Base-by-base conservation (phyloP, 164 flowering plant genomes). In the Chimonanthus salicifolius region DNA sequence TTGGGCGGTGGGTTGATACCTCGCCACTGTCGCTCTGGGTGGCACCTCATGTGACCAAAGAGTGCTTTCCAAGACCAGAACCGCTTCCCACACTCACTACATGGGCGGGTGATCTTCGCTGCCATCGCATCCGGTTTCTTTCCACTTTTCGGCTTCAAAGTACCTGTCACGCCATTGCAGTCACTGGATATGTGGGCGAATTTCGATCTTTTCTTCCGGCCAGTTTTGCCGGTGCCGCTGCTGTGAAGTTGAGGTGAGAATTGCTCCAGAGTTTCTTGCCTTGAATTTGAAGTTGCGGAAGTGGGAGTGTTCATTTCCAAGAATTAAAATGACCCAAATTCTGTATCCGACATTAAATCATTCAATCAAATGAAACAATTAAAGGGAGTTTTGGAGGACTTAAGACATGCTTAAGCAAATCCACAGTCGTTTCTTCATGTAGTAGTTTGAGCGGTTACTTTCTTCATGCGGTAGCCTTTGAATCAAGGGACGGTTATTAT, bases 1-100 rank as follows among this genome's bases (percentile, higher is more conserved):
- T 82, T 82, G 0, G 91, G 82, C 5, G 98, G 98, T 0, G 94
- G 97, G 78, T 88, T 90, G 18, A 94, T 92, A 16, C 98, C 98
- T 0, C 98, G 90, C 98, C 98, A 94, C 69, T 85, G 86, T 10
- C 98, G 87, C 75, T 94, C 98, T 3, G 98, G 98, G 81, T 94
- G 98, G 82, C 98, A 94, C 43, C 98, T 81, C 98, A 94, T 94
- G 82, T 94, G 98, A 4, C 98, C 98, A 69, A 88, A 92, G 49
- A 92, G 83, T 1, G 98, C 98, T 78, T 94, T 94, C 88, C 87
- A 82, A 2, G 99, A 94, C 90, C 90, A 89, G 76, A 94, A 94
- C 78, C 75, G 80, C 81, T 86, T 90, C 16, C 99, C 98, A 58
- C 99, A 94, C 78, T 94, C 98, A 5, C 72, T 89, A 71, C 99